Evolutionary conservation across 352 stramenopile genomes (phyloP), one percentile per base, ranked within the genome.

Genomic region (Blastocystis sp.): DNA sequence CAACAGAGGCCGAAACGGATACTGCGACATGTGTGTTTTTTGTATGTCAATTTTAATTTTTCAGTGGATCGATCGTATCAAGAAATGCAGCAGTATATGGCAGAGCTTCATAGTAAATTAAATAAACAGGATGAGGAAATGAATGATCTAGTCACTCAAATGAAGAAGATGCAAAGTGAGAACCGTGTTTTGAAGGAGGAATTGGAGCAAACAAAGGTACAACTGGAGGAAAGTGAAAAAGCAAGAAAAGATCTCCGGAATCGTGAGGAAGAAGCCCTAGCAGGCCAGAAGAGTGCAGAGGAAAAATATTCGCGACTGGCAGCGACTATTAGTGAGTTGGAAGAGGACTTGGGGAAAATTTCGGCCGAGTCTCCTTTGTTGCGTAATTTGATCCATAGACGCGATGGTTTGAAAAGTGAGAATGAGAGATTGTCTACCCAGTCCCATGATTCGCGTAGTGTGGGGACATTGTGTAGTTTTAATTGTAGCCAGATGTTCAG

Each of bases 61-160:
- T 19, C 40, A 81, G 70, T 81, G 27, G 27, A 62, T 17, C 37
- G 62, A 5, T 48, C 37, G 0, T 81, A 64, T 19, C n/a, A 40
- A 44, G 48, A 64, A 40, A 24, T 81, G n/a, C 70, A 81, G 51
- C 19, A 81, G 27, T 81, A 81, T 44, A 37, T 7, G 19, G 70
- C 59, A 37, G 17, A n/a, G 27, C 70, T 30, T 19, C 37, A 81
- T 24, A 40, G 27, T 11, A 9, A 4, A 4, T 5, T 40, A 11
- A 19, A 35, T 24, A 5, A 62, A 11, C 19, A 62, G n/a, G n/a
- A 57, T 15, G 24, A 44, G 3, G n/a, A 62, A 42, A 58, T 15
- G 11, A n/a, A 62, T 2, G 13, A 22, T 13, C 7, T 62, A 4
- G 7, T 35, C 24, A 33, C 27, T 40, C 24, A 37, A 15, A 60